Conservation (phyloP, 2,329 filamentous ascomycete species). For the Knufia fluminis region DNA sequence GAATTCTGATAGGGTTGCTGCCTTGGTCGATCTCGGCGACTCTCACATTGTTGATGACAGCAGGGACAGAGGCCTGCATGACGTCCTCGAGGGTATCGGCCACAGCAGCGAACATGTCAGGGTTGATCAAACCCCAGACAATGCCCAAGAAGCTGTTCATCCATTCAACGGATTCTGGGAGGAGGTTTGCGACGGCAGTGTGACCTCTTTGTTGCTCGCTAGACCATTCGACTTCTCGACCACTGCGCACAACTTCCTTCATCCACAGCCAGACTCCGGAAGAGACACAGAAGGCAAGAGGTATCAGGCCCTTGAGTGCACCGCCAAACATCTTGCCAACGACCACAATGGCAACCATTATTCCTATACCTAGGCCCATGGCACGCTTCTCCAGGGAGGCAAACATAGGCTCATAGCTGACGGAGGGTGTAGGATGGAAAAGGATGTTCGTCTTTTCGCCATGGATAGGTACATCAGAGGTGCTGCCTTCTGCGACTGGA, state of each 20-base stretch:
- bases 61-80: slow-evolving; percentile 90
- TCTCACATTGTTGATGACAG: slow-evolving; percentile 85
- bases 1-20: slow-evolving; percentile 76
- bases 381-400: slow-evolving; percentile 63
- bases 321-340: slow-evolving; percentile 74
- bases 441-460: slow-evolving; percentile 94
- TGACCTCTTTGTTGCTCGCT: slow-evolving; percentile 78
- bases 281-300: slow-evolving; percentile 59
- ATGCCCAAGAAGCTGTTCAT: slow-evolving; percentile 81
- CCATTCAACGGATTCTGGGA: slow-evolving; percentile 92
- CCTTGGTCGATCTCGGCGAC: slow-evolving; percentile 94
- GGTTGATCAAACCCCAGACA: slow-evolving; percentile 85
- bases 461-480: slow-evolving; percentile 88
- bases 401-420: slow-evolving; percentile 87
- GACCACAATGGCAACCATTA: slow-evolving; percentile 65
- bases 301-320: slow-evolving; percentile 64
- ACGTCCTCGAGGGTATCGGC: slow-evolving; percentile 93
- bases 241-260: slow-evolving; percentile 75
- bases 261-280: slow-evolving; percentile 83
- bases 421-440: slow-evolving; percentile 85
- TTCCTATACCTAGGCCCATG: slow-evolving; percentile 58
- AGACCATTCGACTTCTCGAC: slow-evolving; percentile 76
- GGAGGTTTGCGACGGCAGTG: slow-evolving; percentile 75
- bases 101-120: slow-evolving; percentile 84
- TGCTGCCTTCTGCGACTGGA: slow-evolving; percentile 69